Evolutionary conservation across 495 filamentous ascomycete genomes (phyloP), one percentile per base, ranked within the genome.

Genomic region (Xylaria sp.): DNA sequence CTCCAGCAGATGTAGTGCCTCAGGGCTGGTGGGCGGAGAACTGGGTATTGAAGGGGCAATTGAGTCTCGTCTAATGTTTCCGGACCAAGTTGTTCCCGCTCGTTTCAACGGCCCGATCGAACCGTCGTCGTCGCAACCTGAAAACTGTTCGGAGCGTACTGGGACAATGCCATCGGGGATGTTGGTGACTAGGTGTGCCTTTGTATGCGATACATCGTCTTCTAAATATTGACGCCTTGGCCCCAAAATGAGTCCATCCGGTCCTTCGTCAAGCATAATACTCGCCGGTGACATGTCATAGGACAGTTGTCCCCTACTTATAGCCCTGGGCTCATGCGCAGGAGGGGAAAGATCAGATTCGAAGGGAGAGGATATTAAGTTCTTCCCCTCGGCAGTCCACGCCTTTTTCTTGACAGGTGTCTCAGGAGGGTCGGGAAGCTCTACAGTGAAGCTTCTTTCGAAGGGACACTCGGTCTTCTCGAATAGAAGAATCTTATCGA

Each of bases 381-480:
- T 85, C 82, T 80, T 80, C 77, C 85, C 75, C 71, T 83, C 82
- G 14, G 92, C 92, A 41, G 84, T 90, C 91, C 92, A 94, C 48
- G 91, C 88, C 71, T 84, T 88, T 80, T 89, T 91, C 71, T 85
- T 89, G 53, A 89, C 80, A 3, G 92, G 91, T 4, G 88, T 90
- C 71, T 85, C 82, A 1, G 90, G 89, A 61, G 86, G 83, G 68
- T 92, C 90, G 5, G 94, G 94, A 44, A 97, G 80, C 67, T 92
- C 87, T 29, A 96, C 89, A 1, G 87, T 90, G 69, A 96, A 94
- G 5, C 87, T 85, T 61, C 93, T 84, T 72, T 90, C 85, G 79
- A 97, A 97, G 14, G 94, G 94, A 83, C 93, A 97, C 59, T 88
- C 87, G 0, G 93, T 97, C 71, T 91, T 92, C 80, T 97, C 94